Evolutionary conservation across 148 eudicot species (phyloP).

Genomic region (Beta vulgaris): DNA sequence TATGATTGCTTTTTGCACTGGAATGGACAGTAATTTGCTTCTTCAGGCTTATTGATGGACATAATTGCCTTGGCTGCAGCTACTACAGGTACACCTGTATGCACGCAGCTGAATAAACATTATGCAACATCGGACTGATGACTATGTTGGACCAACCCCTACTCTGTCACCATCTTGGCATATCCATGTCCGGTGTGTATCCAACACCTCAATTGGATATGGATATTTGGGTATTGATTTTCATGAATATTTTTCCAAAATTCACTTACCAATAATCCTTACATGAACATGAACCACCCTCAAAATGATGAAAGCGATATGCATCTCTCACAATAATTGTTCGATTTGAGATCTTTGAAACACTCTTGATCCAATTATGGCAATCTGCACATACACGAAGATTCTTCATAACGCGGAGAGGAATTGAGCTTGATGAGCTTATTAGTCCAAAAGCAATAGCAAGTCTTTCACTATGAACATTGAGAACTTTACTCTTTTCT

Average conservation of each 20-base stretch:
- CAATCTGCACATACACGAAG: constrained; percentile 89
- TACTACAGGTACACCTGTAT: neutral
- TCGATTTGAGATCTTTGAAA: constrained; percentile 55
- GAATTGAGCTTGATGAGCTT: constrained; percentile 48
- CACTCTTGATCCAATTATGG: constrained; percentile 81
- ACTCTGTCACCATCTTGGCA: neutral
- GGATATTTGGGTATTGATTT: neutral
- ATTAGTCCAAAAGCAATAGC: constrained; percentile 78
- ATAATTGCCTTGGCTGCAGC: neutral
- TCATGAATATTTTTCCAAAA: neutral
- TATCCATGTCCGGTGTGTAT: neutral
- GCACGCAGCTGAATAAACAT: neutral
- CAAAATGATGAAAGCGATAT: constrained; percentile 83
- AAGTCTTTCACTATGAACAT: constrained; percentile 76
- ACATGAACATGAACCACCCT: constrained; percentile 70
- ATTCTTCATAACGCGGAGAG: constrained; percentile 75
- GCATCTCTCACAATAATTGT: constrained; percentile 73
- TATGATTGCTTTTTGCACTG: neutral
- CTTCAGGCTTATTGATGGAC: neutral
- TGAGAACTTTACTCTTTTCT: constrained; percentile 45
- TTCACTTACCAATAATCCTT: constrained; percentile 64
- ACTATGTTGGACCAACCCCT: neutral
- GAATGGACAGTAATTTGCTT: neutral
- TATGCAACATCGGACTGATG: neutral
- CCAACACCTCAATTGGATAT: neutral